A percentile compares a stretch with the other conserved stretches of the same genome.
phyloP scores from a whole-genome alignment of 2,329 filamentous ascomycete species.

The Teratosphaeria pseudoeucalypti region DNA sequence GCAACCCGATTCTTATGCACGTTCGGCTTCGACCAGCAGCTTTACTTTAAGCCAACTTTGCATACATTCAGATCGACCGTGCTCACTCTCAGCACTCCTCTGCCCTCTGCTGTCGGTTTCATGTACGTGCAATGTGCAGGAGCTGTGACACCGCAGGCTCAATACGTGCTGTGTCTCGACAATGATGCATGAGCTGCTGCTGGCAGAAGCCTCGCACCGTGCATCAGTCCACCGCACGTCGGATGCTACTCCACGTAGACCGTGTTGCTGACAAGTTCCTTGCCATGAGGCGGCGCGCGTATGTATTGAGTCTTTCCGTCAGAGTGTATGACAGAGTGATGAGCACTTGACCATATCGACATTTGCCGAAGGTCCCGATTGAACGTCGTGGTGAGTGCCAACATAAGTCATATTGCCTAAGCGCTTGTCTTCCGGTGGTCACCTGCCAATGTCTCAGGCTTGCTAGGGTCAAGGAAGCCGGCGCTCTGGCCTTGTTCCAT shows the following conservation, averaged over 20 bases:
- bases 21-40: background rate
- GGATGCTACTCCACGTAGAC: background rate
- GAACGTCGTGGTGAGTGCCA: too few species aligned
- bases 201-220: background rate
- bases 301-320: too few species aligned
- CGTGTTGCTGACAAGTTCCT: background rate
- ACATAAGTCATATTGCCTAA: background rate
- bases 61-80: background rate
- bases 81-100: background rate
- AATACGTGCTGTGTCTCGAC: background rate
- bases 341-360: too few species aligned
- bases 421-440: background rate
- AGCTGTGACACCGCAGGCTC: background rate
- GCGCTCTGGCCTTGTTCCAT: background rate
- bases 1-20: background rate
- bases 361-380: too few species aligned
- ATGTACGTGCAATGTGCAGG: background rate
- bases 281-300: background rate
- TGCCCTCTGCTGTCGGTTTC: background rate
- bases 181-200: background rate
- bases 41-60: background rate
- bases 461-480: background rate
- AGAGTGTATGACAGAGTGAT: too few species aligned
- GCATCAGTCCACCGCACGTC: background rate
- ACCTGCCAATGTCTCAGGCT: background rate